Evolutionary conservation across 202 grass and related monocot genomes (phyloP).

Genomic region (Saccharum hybrid): DNA sequence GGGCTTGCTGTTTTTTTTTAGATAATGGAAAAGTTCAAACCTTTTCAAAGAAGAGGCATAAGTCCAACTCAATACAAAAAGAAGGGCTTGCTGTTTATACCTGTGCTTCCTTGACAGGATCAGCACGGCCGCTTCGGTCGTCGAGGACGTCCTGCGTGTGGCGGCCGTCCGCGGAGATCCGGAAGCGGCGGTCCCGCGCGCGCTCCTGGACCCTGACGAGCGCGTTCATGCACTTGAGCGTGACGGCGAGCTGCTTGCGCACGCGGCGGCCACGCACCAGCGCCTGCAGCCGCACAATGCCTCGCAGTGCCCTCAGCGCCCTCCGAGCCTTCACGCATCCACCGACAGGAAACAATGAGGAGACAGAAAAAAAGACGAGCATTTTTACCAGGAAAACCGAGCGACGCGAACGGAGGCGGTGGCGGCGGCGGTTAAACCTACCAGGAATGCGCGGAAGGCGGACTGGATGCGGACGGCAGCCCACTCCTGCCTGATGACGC

Average conservation of each 20-base stretch:
- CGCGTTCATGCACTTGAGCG: conserved; percentile 81
- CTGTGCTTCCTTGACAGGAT: conserved; percentile 74
- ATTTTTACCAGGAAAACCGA: not conserved
- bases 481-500: conserved; percentile 64
- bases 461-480: conserved; percentile 79
- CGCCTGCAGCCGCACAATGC: conserved; percentile 90
- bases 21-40: no score
- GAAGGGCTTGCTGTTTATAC: no score
- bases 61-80: no score
- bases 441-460: conserved; percentile 86
- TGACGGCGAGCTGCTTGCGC: conserved; percentile 75
- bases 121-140: conserved; percentile 32
- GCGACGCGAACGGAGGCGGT: not conserved
- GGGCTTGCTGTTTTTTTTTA: no score
- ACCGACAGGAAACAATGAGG: not conserved
- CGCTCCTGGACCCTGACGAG: conserved; percentile 72
- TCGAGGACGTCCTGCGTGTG: conserved; percentile 41
- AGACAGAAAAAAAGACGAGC: no score
- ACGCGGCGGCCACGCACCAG: conserved; percentile 74
- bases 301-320: conserved; percentile 70
- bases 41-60: no score
- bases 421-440: conserved; percentile 8
- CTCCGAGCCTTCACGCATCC: conserved; percentile 64
- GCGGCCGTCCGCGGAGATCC: conserved; percentile 48
- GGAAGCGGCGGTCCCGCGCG: conserved; percentile 56